Evolutionary conservation across 75 land plant genomes (phyloP).

Genomic region (Sequoia sempervirens): DNA sequence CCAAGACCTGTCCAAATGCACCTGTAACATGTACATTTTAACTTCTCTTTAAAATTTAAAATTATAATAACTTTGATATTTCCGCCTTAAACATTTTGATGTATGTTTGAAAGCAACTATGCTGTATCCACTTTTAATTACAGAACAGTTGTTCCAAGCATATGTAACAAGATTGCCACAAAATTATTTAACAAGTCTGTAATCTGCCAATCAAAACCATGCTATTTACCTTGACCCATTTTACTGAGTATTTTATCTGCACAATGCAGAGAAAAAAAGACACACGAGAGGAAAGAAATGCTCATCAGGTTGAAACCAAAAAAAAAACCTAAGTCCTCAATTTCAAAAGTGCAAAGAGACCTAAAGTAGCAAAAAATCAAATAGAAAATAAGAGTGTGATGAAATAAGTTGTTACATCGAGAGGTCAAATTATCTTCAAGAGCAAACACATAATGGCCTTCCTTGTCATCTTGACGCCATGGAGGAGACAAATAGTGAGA

Average conservation of each 20-base stretch:
- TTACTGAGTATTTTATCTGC: constrained; percentile 77
- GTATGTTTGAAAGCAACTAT: constrained; percentile 2
- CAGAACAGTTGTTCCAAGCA: background rate
- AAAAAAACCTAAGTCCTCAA: background rate
- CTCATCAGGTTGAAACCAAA: background rate
- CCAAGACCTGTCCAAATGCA: constrained; percentile 88
- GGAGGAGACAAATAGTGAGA: constrained; percentile 58
- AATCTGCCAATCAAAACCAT: background rate
- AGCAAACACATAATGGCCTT: constrained; percentile 70
- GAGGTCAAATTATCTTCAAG: constrained; percentile 72
- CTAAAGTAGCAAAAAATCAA: background rate
- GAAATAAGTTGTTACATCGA: constrained; percentile 47
- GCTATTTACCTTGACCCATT: constrained; percentile 77
- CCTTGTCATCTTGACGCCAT: constrained; percentile 72
- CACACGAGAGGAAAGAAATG: background rate
- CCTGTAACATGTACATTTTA: constrained; percentile 39
- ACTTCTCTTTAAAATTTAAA: background rate
- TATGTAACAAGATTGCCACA: background rate
- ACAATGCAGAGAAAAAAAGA: background rate
- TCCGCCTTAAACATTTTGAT: background rate
- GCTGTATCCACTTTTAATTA: background rate
- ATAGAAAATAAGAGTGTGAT: background rate
- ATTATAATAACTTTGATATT: background rate
- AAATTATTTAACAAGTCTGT: background rate
- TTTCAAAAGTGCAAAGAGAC: background rate